A percentile compares a stretch with the other conserved stretches of the same genome.
These are phyloP conservation scores for Pulveroboletus frians DNA, from an alignment of 768 basidiomycete species.

Conservation along the genomic window DNA sequence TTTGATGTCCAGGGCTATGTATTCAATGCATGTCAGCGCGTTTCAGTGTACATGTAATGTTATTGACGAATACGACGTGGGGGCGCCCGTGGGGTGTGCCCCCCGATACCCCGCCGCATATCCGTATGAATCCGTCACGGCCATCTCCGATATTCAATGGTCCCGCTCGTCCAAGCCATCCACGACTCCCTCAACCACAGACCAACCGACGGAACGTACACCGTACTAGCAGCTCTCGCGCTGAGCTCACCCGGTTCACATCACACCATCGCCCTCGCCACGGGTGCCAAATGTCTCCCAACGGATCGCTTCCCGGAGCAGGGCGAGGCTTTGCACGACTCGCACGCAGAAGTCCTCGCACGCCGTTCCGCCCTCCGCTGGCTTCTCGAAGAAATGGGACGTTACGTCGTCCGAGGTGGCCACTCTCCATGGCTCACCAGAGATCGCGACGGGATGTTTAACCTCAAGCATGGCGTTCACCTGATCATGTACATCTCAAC, in stretches of 20 bases:
- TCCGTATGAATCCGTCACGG: too few relatives aligned
- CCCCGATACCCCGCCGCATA: too few relatives aligned
- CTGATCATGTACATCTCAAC: slow-evolving; percentile 76
- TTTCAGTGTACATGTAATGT: slow-evolving; percentile 14
- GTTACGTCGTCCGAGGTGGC: slow-evolving; percentile 15
- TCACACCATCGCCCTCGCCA: slow-evolving; percentile 63
- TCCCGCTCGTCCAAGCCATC: slow-evolving; percentile 34
- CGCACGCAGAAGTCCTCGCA: slow-evolving; percentile 90
- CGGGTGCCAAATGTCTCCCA: slow-evolving; percentile 86
- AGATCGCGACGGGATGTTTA: slow-evolving; percentile 37
- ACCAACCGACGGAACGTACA: slow-evolving; percentile 55
- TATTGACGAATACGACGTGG: slow-evolving; percentile 16
- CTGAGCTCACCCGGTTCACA: slow-evolving; percentile 36
- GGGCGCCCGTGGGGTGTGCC: background rate
- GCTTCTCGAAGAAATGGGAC: slow-evolving; percentile 65
- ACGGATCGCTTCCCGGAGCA: slow-evolving; percentile 48
- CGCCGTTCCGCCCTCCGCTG: slow-evolving; percentile 73
- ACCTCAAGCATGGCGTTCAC: slow-evolving; percentile 41
- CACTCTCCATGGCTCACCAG: slow-evolving; percentile 48
- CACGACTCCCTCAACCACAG: slow-evolving; percentile 45
- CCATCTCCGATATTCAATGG: background rate
- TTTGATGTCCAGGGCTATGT: slow-evolving; percentile 2
- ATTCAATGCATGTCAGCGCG: slow-evolving; percentile 6
- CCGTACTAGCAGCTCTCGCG: slow-evolving; percentile 53
- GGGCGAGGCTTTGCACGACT: slow-evolving; percentile 84